phyloP scores from a whole-genome alignment of 129 eudicot genomes.

The Flaveria robusta region DNA sequence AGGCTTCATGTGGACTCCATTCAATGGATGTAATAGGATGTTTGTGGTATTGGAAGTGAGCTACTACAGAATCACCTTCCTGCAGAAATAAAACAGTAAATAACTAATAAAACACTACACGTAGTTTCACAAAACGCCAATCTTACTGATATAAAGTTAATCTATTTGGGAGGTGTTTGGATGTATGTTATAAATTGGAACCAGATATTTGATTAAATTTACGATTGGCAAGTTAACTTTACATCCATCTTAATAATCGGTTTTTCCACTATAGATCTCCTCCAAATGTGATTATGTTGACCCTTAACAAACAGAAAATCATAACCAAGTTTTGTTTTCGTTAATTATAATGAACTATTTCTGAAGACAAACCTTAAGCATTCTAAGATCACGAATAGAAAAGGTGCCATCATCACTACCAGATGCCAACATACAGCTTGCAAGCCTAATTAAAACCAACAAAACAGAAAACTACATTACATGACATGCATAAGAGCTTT shows the following conservation, averaged over 20 bases:
- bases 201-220: no score
- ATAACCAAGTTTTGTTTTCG: neutral
- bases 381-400: slow-evolving; percentile 86
- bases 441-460: slow-evolving; percentile 51
- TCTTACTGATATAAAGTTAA: neutral
- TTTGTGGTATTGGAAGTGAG: slow-evolving; percentile 91
- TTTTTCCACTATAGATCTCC: no score
- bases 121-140: neutral
- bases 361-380: slow-evolving; percentile 63
- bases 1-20: slow-evolving; percentile 97
- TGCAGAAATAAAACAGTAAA: slow-evolving; percentile 26
- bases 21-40: slow-evolving; percentile 96
- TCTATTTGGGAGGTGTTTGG: neutral
- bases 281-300: neutral
- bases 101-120: neutral
- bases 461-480: neutral
- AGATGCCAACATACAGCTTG: slow-evolving; percentile 91
- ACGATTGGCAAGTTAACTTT: no score
- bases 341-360: neutral
- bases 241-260: no score
- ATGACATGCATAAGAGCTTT: neutral
- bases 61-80: slow-evolving; percentile 86
- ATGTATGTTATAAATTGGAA: neutral
- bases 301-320: neutral
- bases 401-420: slow-evolving; percentile 97